These are phyloP conservation scores for Ceratocystis albifundus DNA, from an alignment of 2,329 filamentous ascomycete species.

Conservation along the genomic window DNA sequence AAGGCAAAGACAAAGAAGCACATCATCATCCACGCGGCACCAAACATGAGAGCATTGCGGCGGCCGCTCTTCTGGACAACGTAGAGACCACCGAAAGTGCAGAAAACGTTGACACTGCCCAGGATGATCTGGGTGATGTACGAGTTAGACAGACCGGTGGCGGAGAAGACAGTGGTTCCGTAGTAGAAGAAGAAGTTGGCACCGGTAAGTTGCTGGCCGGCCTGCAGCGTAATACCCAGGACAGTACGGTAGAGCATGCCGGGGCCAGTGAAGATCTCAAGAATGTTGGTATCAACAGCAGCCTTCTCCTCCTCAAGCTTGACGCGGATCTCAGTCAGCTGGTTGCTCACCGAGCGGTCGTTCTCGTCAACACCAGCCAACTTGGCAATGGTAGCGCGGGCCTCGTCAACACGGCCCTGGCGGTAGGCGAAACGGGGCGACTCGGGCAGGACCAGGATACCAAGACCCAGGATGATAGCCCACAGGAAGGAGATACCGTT, in stretches of 20 bases:
- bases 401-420: conserved; percentile 37
- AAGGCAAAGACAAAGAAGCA: conserved; percentile 43
- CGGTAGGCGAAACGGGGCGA: conserved; percentile 43
- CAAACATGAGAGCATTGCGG: conserved; percentile 50
- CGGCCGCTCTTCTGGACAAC: conserved; percentile 55
- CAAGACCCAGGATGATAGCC: conserved; percentile 41
- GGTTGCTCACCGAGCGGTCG: conserved; percentile 34
- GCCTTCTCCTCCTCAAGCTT: conserved; percentile 41
- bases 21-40: conserved; percentile 49
- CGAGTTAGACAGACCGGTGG: conserved; percentile 52
- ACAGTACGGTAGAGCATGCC: conserved; percentile 54
- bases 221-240: conserved; percentile 51
- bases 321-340: conserved; percentile 42
- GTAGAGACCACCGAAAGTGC: conserved; percentile 54
- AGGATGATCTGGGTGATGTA: conserved; percentile 59
- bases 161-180: conserved; percentile 52
- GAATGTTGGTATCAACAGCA: conserved; percentile 38
- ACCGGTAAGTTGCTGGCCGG: conserved; percentile 57
- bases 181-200: conserved; percentile 61
- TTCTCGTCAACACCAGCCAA: conserved; percentile 36
- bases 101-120: conserved; percentile 54
- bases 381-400: conserved; percentile 38
- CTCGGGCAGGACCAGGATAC: conserved; percentile 45
- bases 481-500: conserved; percentile 45
- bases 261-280: conserved; percentile 56